Evolutionary conservation across 768 basidiomycete species (phyloP).

Genomic region (Leccinum boreale): DNA sequence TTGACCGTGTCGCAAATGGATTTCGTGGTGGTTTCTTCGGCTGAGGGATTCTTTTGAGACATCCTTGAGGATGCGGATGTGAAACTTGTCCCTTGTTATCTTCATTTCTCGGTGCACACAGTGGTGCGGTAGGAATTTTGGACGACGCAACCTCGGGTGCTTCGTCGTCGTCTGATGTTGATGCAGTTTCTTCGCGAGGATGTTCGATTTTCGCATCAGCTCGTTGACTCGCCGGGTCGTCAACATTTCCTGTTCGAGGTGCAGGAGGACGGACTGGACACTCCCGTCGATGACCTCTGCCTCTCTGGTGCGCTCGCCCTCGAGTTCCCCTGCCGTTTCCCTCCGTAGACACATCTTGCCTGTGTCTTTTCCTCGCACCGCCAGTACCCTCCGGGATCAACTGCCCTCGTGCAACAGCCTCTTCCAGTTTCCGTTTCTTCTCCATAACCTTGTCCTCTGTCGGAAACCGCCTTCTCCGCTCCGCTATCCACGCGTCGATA

Average conservation of each 20-base stretch:
- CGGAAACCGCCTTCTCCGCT: slow-evolving; percentile 86
- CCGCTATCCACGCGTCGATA: slow-evolving; percentile 81
- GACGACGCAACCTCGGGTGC: slow-evolving; percentile 61
- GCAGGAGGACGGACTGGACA: background rate
- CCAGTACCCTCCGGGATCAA: slow-evolving; percentile 47
- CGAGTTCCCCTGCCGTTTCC: slow-evolving; percentile 1
- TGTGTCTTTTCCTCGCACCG: slow-evolving; percentile 41
- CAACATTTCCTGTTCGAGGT: background rate
- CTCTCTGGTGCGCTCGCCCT: slow-evolving; percentile 21
- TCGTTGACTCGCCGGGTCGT: background rate
- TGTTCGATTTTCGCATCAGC: background rate
- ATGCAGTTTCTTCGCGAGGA: slow-evolving; percentile 14
- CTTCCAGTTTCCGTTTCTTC: slow-evolving; percentile 75
- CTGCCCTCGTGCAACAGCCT: slow-evolving; percentile 80
- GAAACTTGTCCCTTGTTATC: slow-evolving; percentile 3
- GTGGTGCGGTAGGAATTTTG: slow-evolving; percentile 31
- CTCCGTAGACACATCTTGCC: slow-evolving; percentile 23
- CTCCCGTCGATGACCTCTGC: slow-evolving; percentile 31
- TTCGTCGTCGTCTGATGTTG: slow-evolving; percentile 37
- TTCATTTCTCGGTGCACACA: slow-evolving; percentile 7
- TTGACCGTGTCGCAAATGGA: slow-evolving; percentile 64
- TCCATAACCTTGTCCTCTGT: slow-evolving; percentile 65
- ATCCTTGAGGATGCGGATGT: slow-evolving; percentile 3
- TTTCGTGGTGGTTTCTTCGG: slow-evolving; percentile 55
- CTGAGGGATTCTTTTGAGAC: slow-evolving; percentile 30